A percentile compares a stretch with the other conserved stretches of the same genome.
Conservation (phyloP, 176 grass and related monocot genomes). For the Aegilops speltoides region DNA sequence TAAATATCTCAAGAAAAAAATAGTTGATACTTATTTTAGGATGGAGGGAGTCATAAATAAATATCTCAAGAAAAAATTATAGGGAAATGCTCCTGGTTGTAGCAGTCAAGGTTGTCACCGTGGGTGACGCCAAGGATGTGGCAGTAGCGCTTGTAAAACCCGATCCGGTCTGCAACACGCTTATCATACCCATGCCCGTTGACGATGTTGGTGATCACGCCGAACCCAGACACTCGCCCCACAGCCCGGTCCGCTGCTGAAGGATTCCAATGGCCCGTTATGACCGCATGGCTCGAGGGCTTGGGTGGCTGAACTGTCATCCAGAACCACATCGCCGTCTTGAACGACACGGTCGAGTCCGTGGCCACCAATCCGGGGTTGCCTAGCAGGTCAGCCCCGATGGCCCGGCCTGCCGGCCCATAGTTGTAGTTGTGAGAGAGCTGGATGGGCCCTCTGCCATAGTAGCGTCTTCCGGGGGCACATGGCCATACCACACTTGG, state of each 20-base stretch:
- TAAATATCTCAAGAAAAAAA: too few species aligned
- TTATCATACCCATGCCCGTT: not conserved
- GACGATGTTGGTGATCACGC: constrained; percentile 55
- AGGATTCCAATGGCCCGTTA: constrained; percentile 36
- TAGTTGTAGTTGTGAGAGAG: constrained; percentile 61
- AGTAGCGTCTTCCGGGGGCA: constrained; percentile 9
- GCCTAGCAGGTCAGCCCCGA: constrained; percentile 12
- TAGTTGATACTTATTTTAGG: too few species aligned
- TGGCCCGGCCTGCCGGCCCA: constrained; percentile 2
- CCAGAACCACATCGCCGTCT: constrained; percentile 53
- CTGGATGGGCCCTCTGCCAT: constrained; percentile 56
- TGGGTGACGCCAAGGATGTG: constrained; percentile 25
- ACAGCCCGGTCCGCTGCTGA: not conserved
- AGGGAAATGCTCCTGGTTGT: not conserved
- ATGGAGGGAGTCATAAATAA: too few species aligned
- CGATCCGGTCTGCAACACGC: not conserved
- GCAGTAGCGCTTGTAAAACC: constrained; percentile 51
- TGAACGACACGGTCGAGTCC: constrained; percentile 9
- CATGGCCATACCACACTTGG: not conserved
- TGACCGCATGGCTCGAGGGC: constrained; percentile 50
- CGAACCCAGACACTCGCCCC: constrained; percentile 5
- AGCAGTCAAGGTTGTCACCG: constrained; percentile 30
- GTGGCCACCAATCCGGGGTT: constrained; percentile 44
- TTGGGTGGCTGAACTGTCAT: constrained; percentile 36
- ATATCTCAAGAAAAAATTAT: too few species aligned